phyloP scores from a whole-genome alignment of 768 basidiomycete genomes.

The Boletus sp. region DNA sequence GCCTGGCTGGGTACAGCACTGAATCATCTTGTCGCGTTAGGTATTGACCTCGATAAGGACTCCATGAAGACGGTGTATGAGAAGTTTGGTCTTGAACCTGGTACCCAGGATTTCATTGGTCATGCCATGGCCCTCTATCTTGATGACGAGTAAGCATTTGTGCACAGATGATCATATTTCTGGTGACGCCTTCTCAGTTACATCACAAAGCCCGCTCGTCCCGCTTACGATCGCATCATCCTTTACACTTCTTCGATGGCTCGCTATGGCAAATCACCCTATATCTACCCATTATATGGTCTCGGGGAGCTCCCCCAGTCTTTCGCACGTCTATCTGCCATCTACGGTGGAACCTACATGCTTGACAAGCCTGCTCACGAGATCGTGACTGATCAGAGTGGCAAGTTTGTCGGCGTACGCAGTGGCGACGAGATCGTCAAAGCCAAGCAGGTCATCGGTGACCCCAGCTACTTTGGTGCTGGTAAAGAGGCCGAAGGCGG shows the following conservation, averaged over 20 bases:
- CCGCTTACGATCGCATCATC: constrained; percentile 90
- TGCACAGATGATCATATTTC: background rate
- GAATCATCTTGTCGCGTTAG: constrained; percentile 36
- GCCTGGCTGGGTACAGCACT: background rate
- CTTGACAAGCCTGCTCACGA: constrained; percentile 92
- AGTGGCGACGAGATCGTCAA: constrained; percentile 89
- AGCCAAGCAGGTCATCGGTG: constrained; percentile 97
- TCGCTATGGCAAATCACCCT: constrained; percentile 98
- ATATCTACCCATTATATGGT: constrained; percentile 98
- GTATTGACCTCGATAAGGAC: constrained; percentile 83
- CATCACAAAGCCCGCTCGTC: constrained; percentile 86
- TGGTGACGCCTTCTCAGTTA: constrained; percentile 54
- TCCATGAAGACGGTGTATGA: constrained; percentile 94
- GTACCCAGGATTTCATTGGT: constrained; percentile 98
- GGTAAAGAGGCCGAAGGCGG: constrained; percentile 61
- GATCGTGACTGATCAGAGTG: constrained; percentile 80
- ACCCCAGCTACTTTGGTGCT: constrained; percentile 94
- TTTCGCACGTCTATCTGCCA: constrained; percentile 95
- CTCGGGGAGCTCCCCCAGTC: constrained; percentile 98
- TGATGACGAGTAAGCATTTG: constrained; percentile 81
- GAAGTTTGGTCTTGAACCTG: constrained; percentile 95
- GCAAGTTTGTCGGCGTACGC: constrained; percentile 91
- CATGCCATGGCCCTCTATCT: constrained; percentile 99
- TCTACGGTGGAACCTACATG: constrained; percentile 99
- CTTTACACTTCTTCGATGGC: constrained; percentile 99